phyloP scores from a whole-genome alignment of 805 yeast species.

The Pichia sporocuriosa region DNA sequence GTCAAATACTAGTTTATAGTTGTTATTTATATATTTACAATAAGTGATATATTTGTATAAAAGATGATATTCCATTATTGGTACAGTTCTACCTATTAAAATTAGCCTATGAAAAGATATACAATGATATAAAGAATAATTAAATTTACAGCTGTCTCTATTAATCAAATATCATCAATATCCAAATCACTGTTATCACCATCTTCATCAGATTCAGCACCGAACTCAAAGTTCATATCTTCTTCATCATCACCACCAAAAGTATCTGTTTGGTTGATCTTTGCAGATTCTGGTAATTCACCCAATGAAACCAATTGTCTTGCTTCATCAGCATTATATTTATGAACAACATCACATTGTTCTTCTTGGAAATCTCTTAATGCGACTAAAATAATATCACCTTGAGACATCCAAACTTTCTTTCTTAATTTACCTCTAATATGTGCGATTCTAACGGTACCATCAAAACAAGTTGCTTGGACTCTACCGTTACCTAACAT shows the following conservation, averaged over 20 bases:
- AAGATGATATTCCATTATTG: no score
- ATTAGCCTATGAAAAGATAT: neutral
- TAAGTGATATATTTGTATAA: no score
- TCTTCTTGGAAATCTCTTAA: conserved; percentile 98
- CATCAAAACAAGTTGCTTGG: conserved; percentile 93
- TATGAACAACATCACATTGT: conserved; percentile 95
- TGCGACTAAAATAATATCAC: conserved; percentile 93
- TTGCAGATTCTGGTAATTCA: conserved; percentile 94
- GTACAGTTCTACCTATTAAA: no score
- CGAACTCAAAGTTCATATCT: conserved; percentile 97
- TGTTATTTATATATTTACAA: neutral
- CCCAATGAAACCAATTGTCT: conserved; percentile 93
- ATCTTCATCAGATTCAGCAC: conserved; percentile 79
- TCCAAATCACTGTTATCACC: conserved; percentile 69
- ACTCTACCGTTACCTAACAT: conserved; percentile 98
- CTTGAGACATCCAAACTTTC: conserved; percentile 99
- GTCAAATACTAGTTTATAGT: neutral
- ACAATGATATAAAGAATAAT: neutral
- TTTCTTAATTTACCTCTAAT: conserved; percentile 98
- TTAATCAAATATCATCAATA: conserved; percentile 81
- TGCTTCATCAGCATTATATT: conserved; percentile 96
- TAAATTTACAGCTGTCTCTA: neutral
- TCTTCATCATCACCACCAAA: conserved; percentile 96
- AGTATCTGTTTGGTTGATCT: conserved; percentile 95
- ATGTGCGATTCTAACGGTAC: conserved; percentile 89